phyloP scores from a whole-genome alignment of 345 rosid species.

The Lumnitzera littorea region DNA sequence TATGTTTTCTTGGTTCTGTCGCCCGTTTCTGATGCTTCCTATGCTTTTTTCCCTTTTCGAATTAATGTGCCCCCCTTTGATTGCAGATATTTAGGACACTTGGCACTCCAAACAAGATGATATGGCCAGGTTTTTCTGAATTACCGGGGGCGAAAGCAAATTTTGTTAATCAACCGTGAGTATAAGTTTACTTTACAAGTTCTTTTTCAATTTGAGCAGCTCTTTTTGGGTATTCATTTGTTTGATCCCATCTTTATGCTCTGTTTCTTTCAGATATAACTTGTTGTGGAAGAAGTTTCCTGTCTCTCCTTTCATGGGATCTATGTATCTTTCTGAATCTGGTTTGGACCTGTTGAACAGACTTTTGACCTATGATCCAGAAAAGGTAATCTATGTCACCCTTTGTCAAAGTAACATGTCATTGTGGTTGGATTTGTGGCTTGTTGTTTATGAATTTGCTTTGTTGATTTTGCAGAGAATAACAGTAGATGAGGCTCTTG shows the following conservation, averaged over 20 bases:
- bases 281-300: constrained; percentile 77
- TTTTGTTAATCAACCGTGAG: constrained; percentile 52
- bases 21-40: not conserved
- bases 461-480: constrained; percentile 47
- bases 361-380: constrained; percentile 67
- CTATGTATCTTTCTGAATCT: constrained; percentile 62
- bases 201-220: not conserved
- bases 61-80: not conserved
- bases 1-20: not conserved
- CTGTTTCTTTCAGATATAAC: constrained; percentile 44
- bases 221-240: not conserved
- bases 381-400: constrained; percentile 32
- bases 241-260: not conserved
- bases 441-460: constrained; percentile 4
- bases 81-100: constrained; percentile 56
- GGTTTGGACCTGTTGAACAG: constrained; percentile 75
- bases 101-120: constrained; percentile 67
- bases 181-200: constrained; percentile 3
- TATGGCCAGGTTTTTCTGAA: constrained; percentile 67
- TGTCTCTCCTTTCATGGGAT: constrained; percentile 59
- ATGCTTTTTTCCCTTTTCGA: not conserved
- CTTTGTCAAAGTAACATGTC: not conserved
- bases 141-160: constrained; percentile 67
- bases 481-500: constrained; percentile 67
- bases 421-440: not conserved